A percentile compares a stretch with the other conserved stretches of the same genome.
Evolutionary conservation across 208 protist genomes (phyloP).

Genomic region (Leishmania lainsoni): DNA sequence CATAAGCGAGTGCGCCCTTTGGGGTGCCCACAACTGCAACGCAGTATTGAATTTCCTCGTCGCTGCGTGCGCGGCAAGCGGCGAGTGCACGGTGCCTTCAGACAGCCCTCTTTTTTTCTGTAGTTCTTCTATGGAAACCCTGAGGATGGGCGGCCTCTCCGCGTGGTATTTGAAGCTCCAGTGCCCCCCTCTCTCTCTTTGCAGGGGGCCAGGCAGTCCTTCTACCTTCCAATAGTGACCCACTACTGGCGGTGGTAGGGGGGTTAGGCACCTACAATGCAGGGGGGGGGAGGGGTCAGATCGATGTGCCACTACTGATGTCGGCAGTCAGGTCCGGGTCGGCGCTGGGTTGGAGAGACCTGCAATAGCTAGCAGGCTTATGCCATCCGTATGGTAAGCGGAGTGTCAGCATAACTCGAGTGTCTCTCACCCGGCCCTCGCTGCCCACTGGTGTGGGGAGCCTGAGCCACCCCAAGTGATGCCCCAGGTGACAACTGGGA

Average conservation of each 20-base stretch:
- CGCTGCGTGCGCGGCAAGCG: not conserved
- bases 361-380: not conserved
- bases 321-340: not conserved
- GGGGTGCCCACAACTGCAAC: not conserved
- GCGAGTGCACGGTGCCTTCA: too few relatives aligned
- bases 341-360: not conserved
- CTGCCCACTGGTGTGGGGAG: not conserved
- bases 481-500: not conserved
- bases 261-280: not conserved
- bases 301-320: not conserved
- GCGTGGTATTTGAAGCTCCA: not conserved
- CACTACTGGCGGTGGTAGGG: not conserved
- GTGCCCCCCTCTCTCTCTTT: not conserved
- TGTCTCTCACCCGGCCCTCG: not conserved
- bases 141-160: not conserved
- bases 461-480: not conserved
- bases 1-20: not conserved
- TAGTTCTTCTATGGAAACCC: constrained; percentile 5
- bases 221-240: not conserved
- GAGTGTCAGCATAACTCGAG: not conserved
- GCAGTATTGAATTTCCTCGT: constrained; percentile 22
- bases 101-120: not conserved
- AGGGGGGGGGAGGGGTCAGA: not conserved
- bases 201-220: not conserved
- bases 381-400: not conserved